Evolutionary conservation across 225 moss, liverwort and hornwort species (phyloP), one percentile per base, ranked within the genome.

Genomic region (Pleurozium schreberi): DNA sequence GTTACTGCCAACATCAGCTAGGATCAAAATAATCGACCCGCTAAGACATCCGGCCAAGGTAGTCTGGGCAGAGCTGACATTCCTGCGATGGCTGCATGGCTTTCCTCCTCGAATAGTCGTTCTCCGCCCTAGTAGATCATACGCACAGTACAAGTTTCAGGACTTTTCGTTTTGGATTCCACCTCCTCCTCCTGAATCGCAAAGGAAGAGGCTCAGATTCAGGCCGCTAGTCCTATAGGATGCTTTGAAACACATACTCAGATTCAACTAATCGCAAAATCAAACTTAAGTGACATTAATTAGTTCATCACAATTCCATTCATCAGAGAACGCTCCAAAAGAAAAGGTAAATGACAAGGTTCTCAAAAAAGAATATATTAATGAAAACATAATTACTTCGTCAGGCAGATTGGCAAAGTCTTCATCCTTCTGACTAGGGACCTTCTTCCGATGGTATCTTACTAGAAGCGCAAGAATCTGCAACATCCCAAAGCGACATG

Each of bases 381-480:
- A 57, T 38, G 81, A 82, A 66, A 52, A 59, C 74, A 43, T n/a
- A 86, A 92, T 83, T 86, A 94, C 94, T 85, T 93, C 94, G 62
- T 94, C 94, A 75, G 94, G 94, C 69, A 94, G 81, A 85, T 22
- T 90, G 47, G 93, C 91, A n/a, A 94, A 94, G 81, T 94, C 94
- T 70, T 92, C 94, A 66, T 94, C 94, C 89, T 94, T 94, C 25
- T 89, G 92, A 88, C 91, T 93, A 34, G 94, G 94, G 15, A 94
- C 93, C 90, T 77, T 94, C 92, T 94, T 94, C 80, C 94, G 91
- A 91, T 94, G 94, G 86, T 94, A 93, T 87, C 92, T 92, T 88
- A 90, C 94, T 53, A 94, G 89, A 83, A 94, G 93, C 62, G 94
- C 94, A 88, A 94, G 88, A 91, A 94, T 91, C 94, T 94, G 90